Evolutionary conservation across 768 basidiomycete species (phyloP), one percentile per base, ranked within the genome.

Genomic region (Termitomyces sp.): DNA sequence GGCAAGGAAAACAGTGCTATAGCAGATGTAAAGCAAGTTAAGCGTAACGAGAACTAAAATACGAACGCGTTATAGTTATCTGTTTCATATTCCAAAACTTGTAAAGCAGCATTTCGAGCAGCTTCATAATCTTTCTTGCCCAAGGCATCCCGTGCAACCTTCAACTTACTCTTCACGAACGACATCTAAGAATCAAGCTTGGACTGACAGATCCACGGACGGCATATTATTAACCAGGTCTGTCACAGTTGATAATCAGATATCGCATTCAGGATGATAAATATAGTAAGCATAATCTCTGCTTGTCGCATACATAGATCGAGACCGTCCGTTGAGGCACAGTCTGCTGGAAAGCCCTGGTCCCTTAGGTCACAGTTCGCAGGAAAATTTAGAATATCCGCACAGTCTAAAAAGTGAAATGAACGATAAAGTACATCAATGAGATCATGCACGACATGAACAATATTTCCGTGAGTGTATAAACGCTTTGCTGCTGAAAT

Each of bases 11-110:
- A 97, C 89, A 69, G 89, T 83, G 5, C 95, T 98, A 36, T 22
- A 22, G 3, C 33, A 41, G 46, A 12, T 30, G 9, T 51, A 33
- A 63, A 36, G 37, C 18, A 34, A 5, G 11, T 27, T 34, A 24
- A 22, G 42, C 6, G n/a, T 55, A 7, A 30, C 45, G n/a, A 41
- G 34, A 37, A 24, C 20, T 18, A 42, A 45, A 31, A 48, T 46
- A 80, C 88, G 67, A 69, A 95, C 93, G 91, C 95, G 67, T 89
- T 86, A 68, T 96, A 96, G 67, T 93, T 94, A 45, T 84, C 81
- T 1, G 87, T 80, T 58, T 97, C 95, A 62, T 84, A 86, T 39
- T 87, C 85, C 18, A 93, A 73, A 9, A 87, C 85, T 61, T 85
- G 80, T 45, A 75, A 69, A 8, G 88, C 84, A n/a, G 85, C 81